phyloP scores from a whole-genome alignment of 2,329 filamentous ascomycete species.

The Trichophyton verrucosum region DNA sequence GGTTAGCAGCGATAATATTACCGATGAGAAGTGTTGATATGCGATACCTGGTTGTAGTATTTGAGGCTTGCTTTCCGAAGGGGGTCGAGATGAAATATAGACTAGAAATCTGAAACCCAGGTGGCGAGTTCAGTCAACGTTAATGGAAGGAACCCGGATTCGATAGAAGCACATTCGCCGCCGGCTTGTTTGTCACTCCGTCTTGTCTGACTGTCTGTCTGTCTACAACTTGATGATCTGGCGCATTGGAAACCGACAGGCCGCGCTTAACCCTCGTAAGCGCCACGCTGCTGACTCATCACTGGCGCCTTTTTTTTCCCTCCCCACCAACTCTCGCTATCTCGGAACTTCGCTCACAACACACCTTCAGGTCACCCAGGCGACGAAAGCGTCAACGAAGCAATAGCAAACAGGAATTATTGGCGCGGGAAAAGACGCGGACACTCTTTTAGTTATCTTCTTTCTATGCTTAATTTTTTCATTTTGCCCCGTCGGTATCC shows the following conservation, averaged over 20 bases:
- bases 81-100: too few species aligned
- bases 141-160: neutral
- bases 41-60: too few species aligned
- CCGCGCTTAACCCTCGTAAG: neutral
- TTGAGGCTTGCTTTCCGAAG: too few species aligned
- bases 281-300: conserved; percentile 2
- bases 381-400: neutral
- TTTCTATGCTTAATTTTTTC: neutral
- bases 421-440: neutral
- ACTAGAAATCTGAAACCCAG: too few species aligned
- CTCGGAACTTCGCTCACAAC: conserved; percentile 4
- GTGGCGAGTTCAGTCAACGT: neutral
- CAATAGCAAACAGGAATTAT: neutral
- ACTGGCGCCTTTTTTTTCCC: neutral
- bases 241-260: neutral
- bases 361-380: neutral
- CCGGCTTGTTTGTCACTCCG: too few species aligned
- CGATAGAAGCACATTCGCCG: neutral
- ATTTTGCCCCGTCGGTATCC: neutral
- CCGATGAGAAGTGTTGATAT: too few species aligned
- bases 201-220: neutral
- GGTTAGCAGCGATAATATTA: too few species aligned
- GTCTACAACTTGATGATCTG: neutral
- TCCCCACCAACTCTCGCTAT: neutral
- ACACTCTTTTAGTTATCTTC: neutral